Evolutionary conservation across 1,284 basidiomycete species (phyloP), one percentile per base, ranked within the genome.

Genomic region (Irpex lacteus): DNA sequence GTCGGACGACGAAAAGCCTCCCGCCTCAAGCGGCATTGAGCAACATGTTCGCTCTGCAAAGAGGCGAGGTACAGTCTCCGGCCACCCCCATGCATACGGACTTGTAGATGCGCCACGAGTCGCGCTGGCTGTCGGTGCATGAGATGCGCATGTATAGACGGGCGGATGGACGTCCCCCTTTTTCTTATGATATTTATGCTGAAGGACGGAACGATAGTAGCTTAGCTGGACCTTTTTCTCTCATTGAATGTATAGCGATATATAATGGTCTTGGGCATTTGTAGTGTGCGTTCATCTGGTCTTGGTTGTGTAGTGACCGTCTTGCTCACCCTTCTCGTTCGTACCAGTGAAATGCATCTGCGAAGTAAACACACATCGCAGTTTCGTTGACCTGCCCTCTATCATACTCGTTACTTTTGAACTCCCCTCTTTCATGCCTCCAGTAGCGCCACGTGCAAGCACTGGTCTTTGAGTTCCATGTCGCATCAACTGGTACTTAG

Each of bases 1-100:
- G 8, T 92, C 91, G 13, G 71, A 86, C 60, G 90, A 90, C 76
- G 91, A 56, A 18, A 32, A 89, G 13, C 90, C 90, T 1, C 83
- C 85, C 21, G 65, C 65, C 32, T 72, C 67, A 40, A 68, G 68
- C 36, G 65, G 66, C 26, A 60, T 66, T 50, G 59, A 61, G 38
- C 61, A 67, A 15, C 49, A 58, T 9, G 59, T 58, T 8, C 52
- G 64, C 18, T 66, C 70, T 54, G 67, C 67, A 65, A 65, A 67
- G 57, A 63, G 68, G 38, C 62, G 71, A n/a, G 65, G 68, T 40
- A 68, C 72, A 8, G 70, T 73, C 26, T 15, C 66, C 66, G 38
- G 67, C 67, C 49, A 60, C 47, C 47, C 40, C 5, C 53, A 50
- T 55, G 13, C 26, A 44, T 61, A 59, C 13, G 54, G 21, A 5